Evolutionary conservation across 352 stramenopile species (phyloP).

Genomic region (Thraustotheca clavata): DNA sequence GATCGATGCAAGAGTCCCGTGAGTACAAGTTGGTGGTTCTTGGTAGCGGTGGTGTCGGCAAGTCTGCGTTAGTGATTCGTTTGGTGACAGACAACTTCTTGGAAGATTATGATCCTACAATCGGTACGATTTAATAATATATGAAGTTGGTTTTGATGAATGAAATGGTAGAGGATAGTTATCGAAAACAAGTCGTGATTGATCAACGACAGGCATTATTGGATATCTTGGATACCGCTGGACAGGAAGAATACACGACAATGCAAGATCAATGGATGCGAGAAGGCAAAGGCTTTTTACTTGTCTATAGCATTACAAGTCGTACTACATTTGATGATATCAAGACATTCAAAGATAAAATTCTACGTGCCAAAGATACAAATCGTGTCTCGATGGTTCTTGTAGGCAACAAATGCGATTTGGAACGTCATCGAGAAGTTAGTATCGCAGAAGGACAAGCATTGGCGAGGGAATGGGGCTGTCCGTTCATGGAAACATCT

Average conservation of each 20-base stretch:
- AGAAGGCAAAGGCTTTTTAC: constrained; percentile 84
- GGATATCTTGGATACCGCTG: constrained; percentile 88
- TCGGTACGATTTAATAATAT: constrained; percentile 36
- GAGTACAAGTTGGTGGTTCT: constrained; percentile 53
- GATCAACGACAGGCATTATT: constrained; percentile 74
- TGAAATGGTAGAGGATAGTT: constrained; percentile 79
- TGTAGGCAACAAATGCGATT: constrained; percentile 85
- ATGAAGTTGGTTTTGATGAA: not conserved
- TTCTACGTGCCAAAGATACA: constrained; percentile 82
- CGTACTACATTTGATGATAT: constrained; percentile 88
- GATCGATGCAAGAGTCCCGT: not conserved
- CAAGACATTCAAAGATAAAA: constrained; percentile 83
- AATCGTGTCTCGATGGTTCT: constrained; percentile 82
- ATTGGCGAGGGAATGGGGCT: constrained; percentile 67
- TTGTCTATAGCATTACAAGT: constrained; percentile 87
- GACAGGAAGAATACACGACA: constrained; percentile 88
- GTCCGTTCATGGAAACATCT: constrained; percentile 83
- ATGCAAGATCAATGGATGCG: constrained; percentile 92
- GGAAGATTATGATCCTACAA: constrained; percentile 90
- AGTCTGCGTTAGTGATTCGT: constrained; percentile 88
- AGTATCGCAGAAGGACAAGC: constrained; percentile 48
- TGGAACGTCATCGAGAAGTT: constrained; percentile 69
- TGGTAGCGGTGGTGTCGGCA: constrained; percentile 84
- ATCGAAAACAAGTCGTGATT: constrained; percentile 85
- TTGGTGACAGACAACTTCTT: constrained; percentile 89